These are phyloP conservation scores for Penstemon davidsonii DNA, from an alignment of 257 asterid species.

Conservation along the genomic window DNA sequence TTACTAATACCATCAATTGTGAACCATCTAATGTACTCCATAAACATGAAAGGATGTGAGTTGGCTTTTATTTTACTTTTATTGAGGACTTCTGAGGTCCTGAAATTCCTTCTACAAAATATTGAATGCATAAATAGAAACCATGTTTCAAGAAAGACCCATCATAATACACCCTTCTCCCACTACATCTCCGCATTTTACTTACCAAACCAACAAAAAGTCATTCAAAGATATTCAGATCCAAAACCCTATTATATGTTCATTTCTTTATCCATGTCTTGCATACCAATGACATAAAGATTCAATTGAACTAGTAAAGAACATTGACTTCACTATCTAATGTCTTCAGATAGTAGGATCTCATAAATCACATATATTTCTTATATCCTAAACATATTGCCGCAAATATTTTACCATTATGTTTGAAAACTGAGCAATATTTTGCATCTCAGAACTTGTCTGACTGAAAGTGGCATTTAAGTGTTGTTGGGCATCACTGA, in stretches of 20 bases:
- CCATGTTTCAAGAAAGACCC: not conserved
- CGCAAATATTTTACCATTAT: constrained; percentile 41
- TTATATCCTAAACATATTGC: not conserved
- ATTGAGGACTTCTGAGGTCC: not conserved
- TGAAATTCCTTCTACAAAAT: not conserved
- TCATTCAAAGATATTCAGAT: not conserved
- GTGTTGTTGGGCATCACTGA: constrained; percentile 43
- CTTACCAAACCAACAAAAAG: not conserved
- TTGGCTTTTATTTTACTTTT: not conserved
- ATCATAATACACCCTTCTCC: not conserved
- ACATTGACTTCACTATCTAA: too few relatives aligned
- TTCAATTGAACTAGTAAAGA: not conserved
- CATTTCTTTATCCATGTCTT: not conserved
- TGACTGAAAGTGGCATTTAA: constrained; percentile 36
- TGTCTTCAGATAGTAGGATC: constrained; percentile 5
- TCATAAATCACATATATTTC: not conserved
- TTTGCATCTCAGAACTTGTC: constrained; percentile 48
- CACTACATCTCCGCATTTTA: not conserved
- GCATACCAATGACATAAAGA: not conserved
- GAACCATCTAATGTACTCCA: not conserved
- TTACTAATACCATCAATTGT: not conserved
- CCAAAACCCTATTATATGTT: not conserved
- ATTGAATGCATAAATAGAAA: not conserved
- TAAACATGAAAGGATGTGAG: not conserved
- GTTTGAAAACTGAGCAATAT: constrained; percentile 43